Conservation (phyloP, 2,329 filamentous ascomycete genomes). For the Nothopassalora personata region DNA sequence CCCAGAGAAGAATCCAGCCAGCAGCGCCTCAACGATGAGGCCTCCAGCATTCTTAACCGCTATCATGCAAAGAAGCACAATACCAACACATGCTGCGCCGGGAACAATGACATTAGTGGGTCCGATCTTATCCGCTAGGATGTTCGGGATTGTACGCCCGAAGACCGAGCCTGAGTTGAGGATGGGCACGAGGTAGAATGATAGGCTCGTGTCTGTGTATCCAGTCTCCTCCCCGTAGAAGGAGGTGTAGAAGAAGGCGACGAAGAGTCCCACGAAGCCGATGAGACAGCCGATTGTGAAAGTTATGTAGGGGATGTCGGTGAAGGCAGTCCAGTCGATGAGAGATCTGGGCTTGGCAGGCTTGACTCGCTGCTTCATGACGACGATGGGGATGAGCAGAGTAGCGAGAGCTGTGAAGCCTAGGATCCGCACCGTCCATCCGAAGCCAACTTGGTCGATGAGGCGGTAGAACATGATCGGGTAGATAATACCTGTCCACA, state of each 20-base stretch:
- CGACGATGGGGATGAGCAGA: slow-evolving; percentile 26
- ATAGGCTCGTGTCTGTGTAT: slow-evolving; percentile 31
- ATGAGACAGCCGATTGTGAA: slow-evolving; percentile 34
- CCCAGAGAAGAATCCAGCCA: slow-evolving; percentile 42
- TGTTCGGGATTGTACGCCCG: slow-evolving; percentile 38
- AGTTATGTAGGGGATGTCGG: slow-evolving; percentile 35
- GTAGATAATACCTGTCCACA: slow-evolving; percentile 30
- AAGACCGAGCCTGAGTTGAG: slow-evolving; percentile 39
- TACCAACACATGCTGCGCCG: slow-evolving; percentile 24
- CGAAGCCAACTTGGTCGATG: slow-evolving; percentile 28
- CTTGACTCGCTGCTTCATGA: slow-evolving; percentile 35
- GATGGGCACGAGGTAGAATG: slow-evolving; percentile 41
- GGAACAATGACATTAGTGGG: slow-evolving; percentile 35
- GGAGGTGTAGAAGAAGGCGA: slow-evolving; percentile 32
- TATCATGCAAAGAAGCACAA: slow-evolving; percentile 36
- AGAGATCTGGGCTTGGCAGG: slow-evolving; percentile 34
- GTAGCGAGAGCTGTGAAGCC: slow-evolving; percentile 32
- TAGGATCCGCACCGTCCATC: slow-evolving; percentile 29
- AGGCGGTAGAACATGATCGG: slow-evolving; percentile 34
- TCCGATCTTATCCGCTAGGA: slow-evolving; percentile 36
- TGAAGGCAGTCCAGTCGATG: slow-evolving; percentile 39
- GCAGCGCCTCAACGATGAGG: slow-evolving; percentile 34
- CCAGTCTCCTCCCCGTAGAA: slow-evolving; percentile 31
- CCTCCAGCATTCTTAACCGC: slow-evolving; percentile 32
- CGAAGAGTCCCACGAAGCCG: slow-evolving; percentile 39